Evolutionary conservation across 306 rosid genomes (phyloP).

Genomic region (Pterocarpus santalinus): DNA sequence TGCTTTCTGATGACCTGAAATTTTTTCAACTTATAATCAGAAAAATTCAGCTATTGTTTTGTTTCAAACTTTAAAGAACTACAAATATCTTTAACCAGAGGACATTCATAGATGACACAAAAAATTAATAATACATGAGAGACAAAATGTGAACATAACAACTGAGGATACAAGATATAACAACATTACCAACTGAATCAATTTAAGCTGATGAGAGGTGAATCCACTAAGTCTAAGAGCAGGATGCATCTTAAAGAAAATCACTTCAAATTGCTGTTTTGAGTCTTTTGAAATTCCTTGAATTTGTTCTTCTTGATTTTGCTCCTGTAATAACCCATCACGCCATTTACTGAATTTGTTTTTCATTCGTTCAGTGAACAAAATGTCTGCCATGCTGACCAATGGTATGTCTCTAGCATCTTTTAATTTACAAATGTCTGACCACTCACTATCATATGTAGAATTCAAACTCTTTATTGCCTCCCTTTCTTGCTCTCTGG

Average conservation of each 20-base stretch:
- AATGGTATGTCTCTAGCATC: conserved; percentile 55
- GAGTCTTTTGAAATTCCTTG: conserved; percentile 59
- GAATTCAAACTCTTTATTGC: conserved; percentile 61
- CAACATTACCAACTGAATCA: conserved; percentile 81
- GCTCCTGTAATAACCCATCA: conserved; percentile 69
- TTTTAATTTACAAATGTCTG: conserved; percentile 51
- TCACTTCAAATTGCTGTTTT: conserved; percentile 69
- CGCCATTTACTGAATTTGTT: conserved; percentile 77
- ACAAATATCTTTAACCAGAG: conserved; percentile 14
- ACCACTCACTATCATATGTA: conserved; percentile 53
- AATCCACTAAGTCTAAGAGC: conserved; percentile 81
- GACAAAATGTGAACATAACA: conserved; percentile 32
- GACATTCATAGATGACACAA: conserved; percentile 29
- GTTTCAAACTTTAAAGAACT: conserved; percentile 8
- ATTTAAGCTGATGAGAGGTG: conserved; percentile 80
- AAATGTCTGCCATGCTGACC: conserved; percentile 62
- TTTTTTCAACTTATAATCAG: conserved; percentile 45
- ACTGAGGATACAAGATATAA: conserved; percentile 35
- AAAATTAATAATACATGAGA: not conserved
- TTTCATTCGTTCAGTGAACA: conserved; percentile 85
- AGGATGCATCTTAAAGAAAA: conserved; percentile 85
- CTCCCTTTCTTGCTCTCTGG: conserved; percentile 86
- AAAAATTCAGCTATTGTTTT: conserved; percentile 35
- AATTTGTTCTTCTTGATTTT: conserved; percentile 53
- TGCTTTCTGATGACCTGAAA: conserved; percentile 80